Evolutionary conservation across 495 filamentous ascomycete species (phyloP).

Genomic region (Penicillium herquei): DNA sequence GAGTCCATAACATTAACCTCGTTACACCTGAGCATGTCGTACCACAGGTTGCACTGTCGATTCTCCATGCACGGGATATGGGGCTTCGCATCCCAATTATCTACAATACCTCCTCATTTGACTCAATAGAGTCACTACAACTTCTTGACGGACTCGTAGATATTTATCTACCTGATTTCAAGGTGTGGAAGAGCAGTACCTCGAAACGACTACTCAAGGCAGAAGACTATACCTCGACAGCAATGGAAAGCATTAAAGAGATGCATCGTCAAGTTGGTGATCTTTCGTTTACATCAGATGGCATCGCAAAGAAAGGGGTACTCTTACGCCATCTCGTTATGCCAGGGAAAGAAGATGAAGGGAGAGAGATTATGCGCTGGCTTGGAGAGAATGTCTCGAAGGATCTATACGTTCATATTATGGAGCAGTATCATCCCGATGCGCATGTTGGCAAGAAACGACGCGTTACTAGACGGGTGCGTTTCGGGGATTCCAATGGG

Average conservation of each 20-base stretch:
- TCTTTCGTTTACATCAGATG: constrained; percentile 71
- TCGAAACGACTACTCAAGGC: constrained; percentile 71
- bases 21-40: constrained; percentile 78
- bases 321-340: constrained; percentile 75
- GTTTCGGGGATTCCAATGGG: constrained; percentile 7
- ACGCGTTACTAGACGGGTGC: constrained; percentile 22
- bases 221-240: constrained; percentile 64
- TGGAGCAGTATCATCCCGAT: constrained; percentile 77
- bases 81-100: constrained; percentile 68
- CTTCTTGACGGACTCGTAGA: constrained; percentile 73
- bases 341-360: constrained; percentile 69
- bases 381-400: constrained; percentile 62
- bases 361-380: constrained; percentile 66
- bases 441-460: constrained; percentile 71
- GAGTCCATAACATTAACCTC: constrained; percentile 78
- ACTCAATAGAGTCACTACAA: constrained; percentile 62
- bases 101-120: constrained; percentile 77
- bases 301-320: constrained; percentile 70
- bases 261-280: constrained; percentile 79
- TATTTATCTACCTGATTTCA: constrained; percentile 79
- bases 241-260: constrained; percentile 67
- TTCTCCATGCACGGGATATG: constrained; percentile 63
- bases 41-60: constrained; percentile 69
- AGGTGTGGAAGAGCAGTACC: constrained; percentile 63
- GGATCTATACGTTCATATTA: constrained; percentile 69